phyloP scores from a whole-genome alignment of 2,329 filamentous ascomycete genomes.

The Xylariaceae sp. region DNA sequence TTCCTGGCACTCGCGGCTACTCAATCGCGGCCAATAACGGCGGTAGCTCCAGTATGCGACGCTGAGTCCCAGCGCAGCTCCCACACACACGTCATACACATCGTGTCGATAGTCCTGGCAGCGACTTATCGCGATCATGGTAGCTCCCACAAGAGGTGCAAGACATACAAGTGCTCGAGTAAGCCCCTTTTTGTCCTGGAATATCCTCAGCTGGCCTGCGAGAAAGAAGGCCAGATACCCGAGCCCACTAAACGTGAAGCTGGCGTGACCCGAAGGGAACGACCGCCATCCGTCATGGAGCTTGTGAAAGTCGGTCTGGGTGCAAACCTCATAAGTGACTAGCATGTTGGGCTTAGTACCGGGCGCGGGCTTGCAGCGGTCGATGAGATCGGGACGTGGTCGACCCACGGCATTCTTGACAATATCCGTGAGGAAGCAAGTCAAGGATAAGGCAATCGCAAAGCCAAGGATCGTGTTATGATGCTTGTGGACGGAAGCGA shows the following conservation, averaged over 20 bases:
- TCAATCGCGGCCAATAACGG: constrained; percentile 56
- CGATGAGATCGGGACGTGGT: constrained; percentile 58
- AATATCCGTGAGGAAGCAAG: constrained; percentile 79
- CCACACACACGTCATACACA: constrained; percentile 62
- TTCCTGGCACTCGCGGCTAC: constrained; percentile 49
- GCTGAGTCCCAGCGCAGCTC: constrained; percentile 53
- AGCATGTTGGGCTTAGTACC: constrained; percentile 47
- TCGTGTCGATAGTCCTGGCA: constrained; percentile 68
- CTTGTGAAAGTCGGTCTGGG: constrained; percentile 59
- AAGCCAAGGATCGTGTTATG: constrained; percentile 83
- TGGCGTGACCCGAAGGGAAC: constrained; percentile 76
- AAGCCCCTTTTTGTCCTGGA: constrained; percentile 47
- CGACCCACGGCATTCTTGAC: constrained; percentile 85
- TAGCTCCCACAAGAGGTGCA: constrained; percentile 54
- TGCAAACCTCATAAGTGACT: constrained; percentile 66
- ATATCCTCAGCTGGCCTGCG: constrained; percentile 60
- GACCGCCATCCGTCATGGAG: constrained; percentile 81
- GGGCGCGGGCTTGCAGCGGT: constrained; percentile 69
- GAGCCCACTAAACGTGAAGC: constrained; percentile 72
- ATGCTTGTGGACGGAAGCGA: constrained; percentile 67
- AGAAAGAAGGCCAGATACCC: constrained; percentile 69
- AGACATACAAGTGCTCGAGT: constrained; percentile 53
- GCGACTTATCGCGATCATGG: constrained; percentile 63
- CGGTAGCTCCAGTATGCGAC: constrained; percentile 63
- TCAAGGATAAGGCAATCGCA: constrained; percentile 68